Conservation (phyloP, 306 rosid genomes). For the Casuarina glauca region DNA sequence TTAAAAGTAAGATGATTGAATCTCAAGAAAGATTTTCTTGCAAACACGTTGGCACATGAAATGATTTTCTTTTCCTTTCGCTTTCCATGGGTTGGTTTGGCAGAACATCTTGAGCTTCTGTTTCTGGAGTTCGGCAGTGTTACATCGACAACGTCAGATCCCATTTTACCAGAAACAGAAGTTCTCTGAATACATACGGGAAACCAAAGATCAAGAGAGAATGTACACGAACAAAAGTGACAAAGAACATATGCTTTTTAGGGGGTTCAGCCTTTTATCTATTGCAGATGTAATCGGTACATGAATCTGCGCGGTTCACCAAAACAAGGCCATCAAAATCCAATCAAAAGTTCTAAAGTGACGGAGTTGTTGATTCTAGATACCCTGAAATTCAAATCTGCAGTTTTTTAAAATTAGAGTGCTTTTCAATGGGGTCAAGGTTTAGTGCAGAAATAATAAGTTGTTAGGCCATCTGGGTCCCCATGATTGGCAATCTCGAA, state of each 20-base stretch:
- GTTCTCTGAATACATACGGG: background rate
- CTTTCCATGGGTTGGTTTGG: no score
- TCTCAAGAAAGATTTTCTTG: no score
- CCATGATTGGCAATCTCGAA: background rate
- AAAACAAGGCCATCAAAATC: slow-evolving; percentile 1
- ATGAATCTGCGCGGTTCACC: slow-evolving; percentile 38
- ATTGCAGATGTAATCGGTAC: slow-evolving; percentile 34
- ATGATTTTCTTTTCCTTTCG: no score
- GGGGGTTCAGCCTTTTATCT: slow-evolving; percentile 4
- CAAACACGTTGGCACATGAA: no score
- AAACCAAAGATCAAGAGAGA: background rate
- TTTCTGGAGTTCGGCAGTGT: background rate
- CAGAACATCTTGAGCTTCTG: no score
- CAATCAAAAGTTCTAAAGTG: slow-evolving; percentile 5
- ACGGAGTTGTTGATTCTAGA: slow-evolving; percentile 1
- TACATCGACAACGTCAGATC: background rate
- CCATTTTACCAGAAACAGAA: background rate
- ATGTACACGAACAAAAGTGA: background rate
- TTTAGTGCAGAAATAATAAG: slow-evolving; percentile 12
- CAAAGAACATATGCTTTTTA: background rate
- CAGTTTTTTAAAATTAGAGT: background rate
- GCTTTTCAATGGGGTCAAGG: slow-evolving; percentile 27
- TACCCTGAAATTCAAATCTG: background rate
- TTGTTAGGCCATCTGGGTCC: slow-evolving; percentile 31
- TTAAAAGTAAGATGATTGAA: no score